Conservation (phyloP, 1,139 yeast genomes). For the Zygoascus sp. region DNA sequence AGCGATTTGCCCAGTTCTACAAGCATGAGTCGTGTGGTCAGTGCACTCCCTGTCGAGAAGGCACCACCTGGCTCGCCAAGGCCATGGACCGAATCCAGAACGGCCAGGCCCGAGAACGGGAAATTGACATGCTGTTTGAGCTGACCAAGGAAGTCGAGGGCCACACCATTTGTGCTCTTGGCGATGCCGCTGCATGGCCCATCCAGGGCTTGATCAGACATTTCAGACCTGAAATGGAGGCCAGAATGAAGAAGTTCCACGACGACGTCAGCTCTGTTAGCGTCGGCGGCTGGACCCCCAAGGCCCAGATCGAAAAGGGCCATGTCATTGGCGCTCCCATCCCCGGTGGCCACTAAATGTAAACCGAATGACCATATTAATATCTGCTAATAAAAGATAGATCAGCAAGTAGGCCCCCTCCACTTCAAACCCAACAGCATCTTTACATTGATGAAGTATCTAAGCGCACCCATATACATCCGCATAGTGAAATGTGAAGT, state of each 20-base stretch:
- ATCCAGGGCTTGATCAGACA: constrained; percentile 79
- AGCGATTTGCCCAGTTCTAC: constrained; percentile 74
- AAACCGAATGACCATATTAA: background rate
- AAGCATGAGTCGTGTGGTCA: constrained; percentile 92
- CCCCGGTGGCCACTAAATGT: constrained; percentile 25
- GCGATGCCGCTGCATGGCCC: constrained; percentile 94
- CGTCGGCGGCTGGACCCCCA: constrained; percentile 76
- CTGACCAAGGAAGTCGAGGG: constrained; percentile 83
- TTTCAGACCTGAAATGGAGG: constrained; percentile 76
- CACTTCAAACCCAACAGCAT: too few relatives aligned
- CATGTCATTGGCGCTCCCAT: constrained; percentile 56
- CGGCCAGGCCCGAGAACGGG: constrained; percentile 76
- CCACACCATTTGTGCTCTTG: constrained; percentile 85
- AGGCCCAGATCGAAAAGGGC: constrained; percentile 61
- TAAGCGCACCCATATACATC: too few relatives aligned
- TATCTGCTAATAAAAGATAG: constrained; percentile 1
- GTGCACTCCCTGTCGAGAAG: constrained; percentile 94
- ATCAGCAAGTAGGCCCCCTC: too few relatives aligned
- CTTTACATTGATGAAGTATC: too few relatives aligned
- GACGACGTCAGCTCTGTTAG: constrained; percentile 43
- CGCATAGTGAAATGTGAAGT: too few relatives aligned
- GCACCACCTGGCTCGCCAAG: constrained; percentile 78
- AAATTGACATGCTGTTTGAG: constrained; percentile 78
- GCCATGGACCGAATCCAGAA: constrained; percentile 76
- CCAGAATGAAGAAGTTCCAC: constrained; percentile 55